Evolutionary conservation across 192 early-diverging fungal species (phyloP).

Genomic region (Chytriomyces confervae): DNA sequence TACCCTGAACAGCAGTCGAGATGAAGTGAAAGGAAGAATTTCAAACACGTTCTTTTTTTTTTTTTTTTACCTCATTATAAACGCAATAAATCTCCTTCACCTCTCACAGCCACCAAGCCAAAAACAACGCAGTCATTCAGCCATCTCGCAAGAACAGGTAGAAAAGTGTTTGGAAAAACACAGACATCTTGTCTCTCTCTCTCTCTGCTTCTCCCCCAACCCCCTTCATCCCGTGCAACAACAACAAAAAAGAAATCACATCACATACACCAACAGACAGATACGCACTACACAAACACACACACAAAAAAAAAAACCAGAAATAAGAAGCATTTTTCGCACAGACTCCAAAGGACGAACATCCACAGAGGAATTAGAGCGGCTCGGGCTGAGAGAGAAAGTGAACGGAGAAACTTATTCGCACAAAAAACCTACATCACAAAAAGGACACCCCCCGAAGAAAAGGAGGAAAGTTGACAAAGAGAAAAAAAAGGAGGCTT

Average conservation of each 20-base stretch:
- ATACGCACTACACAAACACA: neutral
- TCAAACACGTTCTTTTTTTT: too few species aligned
- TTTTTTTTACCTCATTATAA: too few species aligned
- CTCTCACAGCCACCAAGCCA: too few species aligned
- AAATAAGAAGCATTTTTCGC: neutral
- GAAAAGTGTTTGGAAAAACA: too few species aligned
- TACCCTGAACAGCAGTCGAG: too few species aligned
- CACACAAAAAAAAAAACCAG: neutral
- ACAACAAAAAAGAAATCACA: neutral
- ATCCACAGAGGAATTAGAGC: neutral
- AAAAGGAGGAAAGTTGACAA: conserved; percentile 16
- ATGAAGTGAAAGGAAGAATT: too few species aligned
- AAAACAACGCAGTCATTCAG: too few species aligned
- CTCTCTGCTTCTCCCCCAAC: too few species aligned
- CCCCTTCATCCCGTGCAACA: neutral
- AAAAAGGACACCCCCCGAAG: conserved; percentile 65
- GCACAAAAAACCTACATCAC: neutral
- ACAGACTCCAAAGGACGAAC: neutral
- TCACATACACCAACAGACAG: neutral
- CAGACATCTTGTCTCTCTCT: too few species aligned
- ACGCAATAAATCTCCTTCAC: too few species aligned
- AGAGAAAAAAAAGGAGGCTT: neutral
- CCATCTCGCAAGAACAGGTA: too few species aligned
- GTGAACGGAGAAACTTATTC: neutral
- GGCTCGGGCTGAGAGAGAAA: neutral